Evolutionary conservation across 2,329 filamentous ascomycete genomes (phyloP), one percentile per base, ranked within the genome.

Genomic region (Bipolaris zeicola): DNA sequence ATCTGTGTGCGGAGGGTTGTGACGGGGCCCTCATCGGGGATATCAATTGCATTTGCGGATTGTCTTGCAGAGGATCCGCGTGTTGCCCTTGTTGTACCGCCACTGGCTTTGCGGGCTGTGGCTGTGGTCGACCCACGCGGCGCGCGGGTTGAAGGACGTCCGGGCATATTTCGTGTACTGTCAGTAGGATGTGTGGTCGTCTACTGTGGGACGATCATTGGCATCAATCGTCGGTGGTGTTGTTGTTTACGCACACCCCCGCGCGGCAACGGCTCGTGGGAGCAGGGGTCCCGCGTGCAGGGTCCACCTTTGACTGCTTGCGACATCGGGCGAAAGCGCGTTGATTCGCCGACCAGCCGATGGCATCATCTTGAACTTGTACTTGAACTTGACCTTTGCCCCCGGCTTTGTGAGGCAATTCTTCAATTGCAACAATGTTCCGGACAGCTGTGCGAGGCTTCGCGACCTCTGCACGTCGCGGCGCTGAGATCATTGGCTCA

Each of bases 1-100:
- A 96, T 83, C 71, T 90, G 89, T 34, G 83, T 84, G 68, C 93
- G 89, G 64, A 97, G 79, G 14, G 84, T 84, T 55, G 85, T 92
- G 44, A 86, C 82, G 50, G 87, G 85, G 3, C 87, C 84, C 72
- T 96, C 92, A 67, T 89, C 85, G 37, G 90, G 89, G n/a, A 90
- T 71, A 43, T 80, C 77, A 50, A 79, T 65, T 22, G 72, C 67
- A 52, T 72, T 60, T 38, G 77, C 68, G 18, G 77, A 77, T 48
- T 75, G 69, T 63, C 79, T 77, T 18, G 79, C 73, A 20, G 76
- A 70, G 36, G 80, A 79, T 51, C 74, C 71, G 58, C 79, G 79
- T 2, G 79, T 78, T n/a, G 78, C 72, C 69, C 79, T 82, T 49
- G 74, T 73, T 6, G 78, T 74, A 2, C 72, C 64, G 5, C 73